phyloP scores from a whole-genome alignment of 2,329 filamentous ascomycete genomes.

The Cladosporium sp. region DNA sequence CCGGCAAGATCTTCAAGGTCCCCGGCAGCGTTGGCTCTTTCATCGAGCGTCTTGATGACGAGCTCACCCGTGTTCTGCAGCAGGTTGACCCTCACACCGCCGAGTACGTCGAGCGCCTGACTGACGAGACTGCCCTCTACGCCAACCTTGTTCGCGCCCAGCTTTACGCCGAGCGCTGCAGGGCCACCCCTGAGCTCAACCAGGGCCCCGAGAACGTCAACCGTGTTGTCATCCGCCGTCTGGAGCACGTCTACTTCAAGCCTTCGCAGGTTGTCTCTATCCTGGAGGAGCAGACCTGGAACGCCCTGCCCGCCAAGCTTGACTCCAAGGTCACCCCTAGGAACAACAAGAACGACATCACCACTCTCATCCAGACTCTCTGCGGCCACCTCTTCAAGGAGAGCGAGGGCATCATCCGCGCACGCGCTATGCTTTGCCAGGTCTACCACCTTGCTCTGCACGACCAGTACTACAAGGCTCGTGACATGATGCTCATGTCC shows the following conservation, averaged over 20 bases:
- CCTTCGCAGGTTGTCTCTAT: constrained; percentile 89
- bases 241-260: constrained; percentile 99
- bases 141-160: constrained; percentile 84
- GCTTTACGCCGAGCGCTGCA: constrained; percentile 81
- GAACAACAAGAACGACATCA: constrained; percentile 62
- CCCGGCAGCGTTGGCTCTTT: constrained; percentile 93
- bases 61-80: constrained; percentile 94
- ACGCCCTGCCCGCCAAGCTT: constrained; percentile 63
- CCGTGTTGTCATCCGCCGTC: constrained; percentile 84
- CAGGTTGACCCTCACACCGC: constrained; percentile 97
- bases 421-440: constrained; percentile 95
- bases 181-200: constrained; percentile 65
- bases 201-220: constrained; percentile 83
- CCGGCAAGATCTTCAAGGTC: constrained; percentile 80
- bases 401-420: constrained; percentile 93
- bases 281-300: constrained; percentile 93
- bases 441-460: constrained; percentile 98
- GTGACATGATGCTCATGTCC: constrained; percentile 99
- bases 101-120: constrained; percentile 93
- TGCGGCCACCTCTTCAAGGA: constrained; percentile 94
- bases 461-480: constrained; percentile 95
- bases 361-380: constrained; percentile 74
- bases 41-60: constrained; percentile 91
- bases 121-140: constrained; percentile 87
- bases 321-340: constrained; percentile 81